These are phyloP conservation scores for Chrysoporthe cubensis DNA, from an alignment of 2,329 filamentous ascomycete genomes.

Conservation along the genomic window DNA sequence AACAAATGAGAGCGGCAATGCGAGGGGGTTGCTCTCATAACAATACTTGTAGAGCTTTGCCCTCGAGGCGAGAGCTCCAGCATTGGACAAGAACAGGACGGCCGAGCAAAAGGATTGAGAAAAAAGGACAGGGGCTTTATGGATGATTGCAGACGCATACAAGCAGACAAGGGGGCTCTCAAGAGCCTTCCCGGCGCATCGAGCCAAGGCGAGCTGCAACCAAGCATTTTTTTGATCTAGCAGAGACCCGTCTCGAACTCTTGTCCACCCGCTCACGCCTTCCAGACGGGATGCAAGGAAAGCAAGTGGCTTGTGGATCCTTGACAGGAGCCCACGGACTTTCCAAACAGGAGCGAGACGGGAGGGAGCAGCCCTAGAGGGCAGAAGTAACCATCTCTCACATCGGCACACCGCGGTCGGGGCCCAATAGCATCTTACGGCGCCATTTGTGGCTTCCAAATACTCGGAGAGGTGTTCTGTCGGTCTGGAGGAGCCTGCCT, in stretches of 20 bases:
- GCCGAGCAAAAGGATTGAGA: conserved; percentile 9
- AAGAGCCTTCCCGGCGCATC: neutral
- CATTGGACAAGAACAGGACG: conserved; percentile 1
- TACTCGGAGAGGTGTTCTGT: conserved; percentile 15
- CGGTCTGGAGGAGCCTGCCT: conserved; percentile 9
- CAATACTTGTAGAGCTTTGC: conserved; percentile 12
- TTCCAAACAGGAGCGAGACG: conserved; percentile 2
- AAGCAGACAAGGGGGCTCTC: conserved; percentile 9
- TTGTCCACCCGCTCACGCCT: neutral
- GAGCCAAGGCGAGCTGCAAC: conserved; percentile 17
- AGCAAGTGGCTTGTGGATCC: neutral
- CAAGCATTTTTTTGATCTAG: conserved; percentile 12
- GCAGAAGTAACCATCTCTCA: conserved; percentile 20
- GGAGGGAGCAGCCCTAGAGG: neutral
- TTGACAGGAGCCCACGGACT: conserved; percentile 1
- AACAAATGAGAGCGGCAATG: neutral
- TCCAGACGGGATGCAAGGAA: conserved; percentile 19
- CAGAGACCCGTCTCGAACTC: conserved; percentile 5
- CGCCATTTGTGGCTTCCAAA: conserved; percentile 19
- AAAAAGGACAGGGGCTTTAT: conserved; percentile 21
- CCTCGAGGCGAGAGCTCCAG: conserved; percentile 4
- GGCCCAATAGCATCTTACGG: conserved; percentile 18
- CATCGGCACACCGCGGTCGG: conserved; percentile 18
- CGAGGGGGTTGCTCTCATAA: conserved; percentile 8
- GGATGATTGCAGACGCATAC: conserved; percentile 7